A percentile compares a stretch with the other conserved stretches of the same genome.
These are phyloP conservation scores for Meyerozyma sp. DNA, from an alignment of 1,139 yeast species.

Conservation along the genomic window DNA sequence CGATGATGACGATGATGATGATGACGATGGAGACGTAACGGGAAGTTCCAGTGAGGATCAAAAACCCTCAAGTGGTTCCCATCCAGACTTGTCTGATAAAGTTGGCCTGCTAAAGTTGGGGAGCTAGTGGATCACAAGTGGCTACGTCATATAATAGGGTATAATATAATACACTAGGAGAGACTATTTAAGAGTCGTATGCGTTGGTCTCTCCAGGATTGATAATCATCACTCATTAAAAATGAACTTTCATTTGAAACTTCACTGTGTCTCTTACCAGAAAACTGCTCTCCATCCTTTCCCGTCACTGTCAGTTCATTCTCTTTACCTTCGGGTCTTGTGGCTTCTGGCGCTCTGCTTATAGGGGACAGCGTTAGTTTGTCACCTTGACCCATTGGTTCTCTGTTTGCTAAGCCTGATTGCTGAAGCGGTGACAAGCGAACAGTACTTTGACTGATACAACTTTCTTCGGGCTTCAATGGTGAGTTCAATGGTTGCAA, in stretches of 20 bases:
- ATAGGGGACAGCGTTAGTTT: slow-evolving; percentile 3
- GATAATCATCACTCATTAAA: slow-evolving; percentile 38
- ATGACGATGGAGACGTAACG: slow-evolving; percentile 30
- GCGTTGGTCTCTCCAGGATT: slow-evolving; percentile 36
- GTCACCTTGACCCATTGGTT: slow-evolving; percentile 6
- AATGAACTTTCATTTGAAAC: slow-evolving; percentile 33
- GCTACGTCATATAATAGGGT: background rate
- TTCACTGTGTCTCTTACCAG: slow-evolving; percentile 13
- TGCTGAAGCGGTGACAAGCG: background rate
- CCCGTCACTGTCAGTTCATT: slow-evolving; percentile 6
- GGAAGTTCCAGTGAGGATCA: slow-evolving; percentile 18
- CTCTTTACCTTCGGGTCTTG: slow-evolving; percentile 10
- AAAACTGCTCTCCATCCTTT: slow-evolving; percentile 11
- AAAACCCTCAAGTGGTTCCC: background rate
- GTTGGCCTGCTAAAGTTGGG: background rate
- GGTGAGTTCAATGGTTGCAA: slow-evolving; percentile 31
- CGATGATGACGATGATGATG: slow-evolving; percentile 35
- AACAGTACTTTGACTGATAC: slow-evolving; percentile 1
- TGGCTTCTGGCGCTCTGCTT: background rate
- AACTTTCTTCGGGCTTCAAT: slow-evolving; percentile 8
- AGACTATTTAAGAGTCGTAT: slow-evolving; percentile 26
- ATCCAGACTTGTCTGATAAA: background rate
- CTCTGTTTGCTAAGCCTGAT: slow-evolving; percentile 2
- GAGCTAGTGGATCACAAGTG: background rate
- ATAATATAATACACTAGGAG: background rate